Percentiles rank a stretch among this genome's conserved stretches.
Evolutionary conservation across 148 eudicot species (phyloP).

Genomic region (Agrostemma githago): DNA sequence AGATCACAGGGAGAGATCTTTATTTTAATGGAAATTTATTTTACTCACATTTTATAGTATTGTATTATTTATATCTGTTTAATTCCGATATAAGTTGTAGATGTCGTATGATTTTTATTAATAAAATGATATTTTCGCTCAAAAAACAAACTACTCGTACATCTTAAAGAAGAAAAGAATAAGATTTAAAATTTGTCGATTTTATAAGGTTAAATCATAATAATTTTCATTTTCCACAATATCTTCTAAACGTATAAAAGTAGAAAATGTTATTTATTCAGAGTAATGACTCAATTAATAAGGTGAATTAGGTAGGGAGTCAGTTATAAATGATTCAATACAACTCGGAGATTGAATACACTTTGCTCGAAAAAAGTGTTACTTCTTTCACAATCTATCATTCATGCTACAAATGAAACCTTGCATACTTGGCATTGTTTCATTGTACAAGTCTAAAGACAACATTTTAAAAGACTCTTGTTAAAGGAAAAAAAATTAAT

Average conservation of each 20-base stretch:
- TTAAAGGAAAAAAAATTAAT: neutral
- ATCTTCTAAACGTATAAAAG: neutral
- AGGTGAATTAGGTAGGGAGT: neutral
- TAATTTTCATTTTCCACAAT: neutral
- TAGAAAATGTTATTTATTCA: neutral
- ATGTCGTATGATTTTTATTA: no score
- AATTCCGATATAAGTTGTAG: no score
- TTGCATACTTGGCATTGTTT: neutral
- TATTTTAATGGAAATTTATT: no score
- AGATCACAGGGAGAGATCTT: no score
- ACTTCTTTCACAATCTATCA: neutral
- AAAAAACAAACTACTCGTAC: no score
- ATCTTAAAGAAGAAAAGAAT: no score
- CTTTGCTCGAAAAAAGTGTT: neutral
- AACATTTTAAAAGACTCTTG: neutral
- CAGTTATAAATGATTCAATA: neutral
- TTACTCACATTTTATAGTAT: no score
- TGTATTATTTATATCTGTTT: no score
- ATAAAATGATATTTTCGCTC: no score
- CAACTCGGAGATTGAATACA: neutral
- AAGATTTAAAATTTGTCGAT: neutral
- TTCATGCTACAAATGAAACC: neutral
- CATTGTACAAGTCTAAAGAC: neutral
- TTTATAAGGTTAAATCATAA: neutral
- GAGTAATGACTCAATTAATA: neutral